These are phyloP conservation scores for Candida sojae DNA, from an alignment of 1,139 yeast species.

Conservation along the genomic window DNA sequence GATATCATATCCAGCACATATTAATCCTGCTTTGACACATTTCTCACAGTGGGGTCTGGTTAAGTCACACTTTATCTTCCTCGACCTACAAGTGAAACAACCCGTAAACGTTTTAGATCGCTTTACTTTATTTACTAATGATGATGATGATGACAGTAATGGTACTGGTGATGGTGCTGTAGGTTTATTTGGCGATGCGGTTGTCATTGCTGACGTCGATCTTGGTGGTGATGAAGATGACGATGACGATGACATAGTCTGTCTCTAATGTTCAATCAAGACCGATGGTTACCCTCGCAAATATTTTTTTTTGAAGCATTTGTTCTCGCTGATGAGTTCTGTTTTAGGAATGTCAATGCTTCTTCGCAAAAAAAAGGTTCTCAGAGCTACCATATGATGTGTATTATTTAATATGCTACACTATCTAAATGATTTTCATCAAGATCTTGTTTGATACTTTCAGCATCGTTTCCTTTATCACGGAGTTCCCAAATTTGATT, in stretches of 20 bases:
- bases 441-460: slow-evolving; percentile 15
- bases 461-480: slow-evolving; percentile 23
- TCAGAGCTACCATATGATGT: not conserved
- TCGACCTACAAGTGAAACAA: slow-evolving; percentile 51
- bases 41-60: slow-evolving; percentile 44
- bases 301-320: not conserved
- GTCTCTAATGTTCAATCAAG: slow-evolving; percentile 1
- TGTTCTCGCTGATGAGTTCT: slow-evolving; percentile 4
- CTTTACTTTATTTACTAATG: slow-evolving; percentile 10
- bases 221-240: not conserved
- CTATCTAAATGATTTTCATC: slow-evolving; percentile 27
- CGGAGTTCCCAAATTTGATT: slow-evolving; percentile 36
- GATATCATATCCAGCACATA: slow-evolving; percentile 82
- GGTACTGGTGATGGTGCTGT: not conserved
- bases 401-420: slow-evolving; percentile 22
- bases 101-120: slow-evolving; percentile 50
- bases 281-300: not conserved
- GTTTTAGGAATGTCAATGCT: not conserved
- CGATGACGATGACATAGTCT: not conserved
- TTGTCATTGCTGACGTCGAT: not conserved
- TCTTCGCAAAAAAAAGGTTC: too few relatives aligned
- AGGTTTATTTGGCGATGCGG: not conserved
- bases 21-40: slow-evolving; percentile 49
- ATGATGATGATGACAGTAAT: not conserved
- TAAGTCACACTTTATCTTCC: slow-evolving; percentile 53